Conservation (phyloP, 768 basidiomycete species). For the Multifurca ochricompacta region DNA sequence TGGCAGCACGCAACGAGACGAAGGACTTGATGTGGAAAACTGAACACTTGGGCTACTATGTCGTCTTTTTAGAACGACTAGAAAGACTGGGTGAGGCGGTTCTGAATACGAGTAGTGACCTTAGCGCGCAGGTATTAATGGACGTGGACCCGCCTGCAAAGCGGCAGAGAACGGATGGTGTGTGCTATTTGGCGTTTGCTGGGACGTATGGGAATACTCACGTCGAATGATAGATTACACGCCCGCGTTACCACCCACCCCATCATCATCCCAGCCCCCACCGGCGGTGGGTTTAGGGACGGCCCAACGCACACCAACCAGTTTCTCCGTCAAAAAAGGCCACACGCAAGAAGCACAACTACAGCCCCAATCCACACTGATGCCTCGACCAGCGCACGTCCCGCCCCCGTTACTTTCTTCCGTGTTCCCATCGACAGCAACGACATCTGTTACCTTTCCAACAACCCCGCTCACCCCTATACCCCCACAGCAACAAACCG, state of each 20-base stretch:
- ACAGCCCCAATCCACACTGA: neutral
- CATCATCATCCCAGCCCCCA: neutral
- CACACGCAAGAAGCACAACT: neutral
- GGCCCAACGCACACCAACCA: neutral
- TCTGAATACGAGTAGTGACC: neutral
- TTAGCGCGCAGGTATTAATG: neutral
- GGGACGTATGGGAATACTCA: neutral
- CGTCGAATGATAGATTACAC: neutral
- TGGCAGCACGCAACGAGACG: slow-evolving; percentile 13
- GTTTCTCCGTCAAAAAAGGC: neutral
- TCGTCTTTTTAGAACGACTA: slow-evolving; percentile 6
- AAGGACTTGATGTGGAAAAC: slow-evolving; percentile 19
- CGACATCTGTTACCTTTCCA: neutral
- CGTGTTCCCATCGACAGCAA: too few relatives aligned
- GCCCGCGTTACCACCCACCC: neutral
- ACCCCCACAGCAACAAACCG: neutral
- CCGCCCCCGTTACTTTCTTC: neutral
- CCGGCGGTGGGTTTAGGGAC: neutral
- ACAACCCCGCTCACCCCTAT: neutral
- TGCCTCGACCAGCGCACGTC: neutral
- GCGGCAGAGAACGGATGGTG: slow-evolving; percentile 6
- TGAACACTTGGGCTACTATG: slow-evolving; percentile 8
- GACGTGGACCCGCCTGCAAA: slow-evolving; percentile 11
- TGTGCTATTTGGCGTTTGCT: neutral
- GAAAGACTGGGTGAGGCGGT: slow-evolving; percentile 4